Percentiles rank a stretch among this genome's conserved stretches.
phyloP scores from a whole-genome alignment of 1,139 yeast species.

The Debaryomyces sp. region DNA sequence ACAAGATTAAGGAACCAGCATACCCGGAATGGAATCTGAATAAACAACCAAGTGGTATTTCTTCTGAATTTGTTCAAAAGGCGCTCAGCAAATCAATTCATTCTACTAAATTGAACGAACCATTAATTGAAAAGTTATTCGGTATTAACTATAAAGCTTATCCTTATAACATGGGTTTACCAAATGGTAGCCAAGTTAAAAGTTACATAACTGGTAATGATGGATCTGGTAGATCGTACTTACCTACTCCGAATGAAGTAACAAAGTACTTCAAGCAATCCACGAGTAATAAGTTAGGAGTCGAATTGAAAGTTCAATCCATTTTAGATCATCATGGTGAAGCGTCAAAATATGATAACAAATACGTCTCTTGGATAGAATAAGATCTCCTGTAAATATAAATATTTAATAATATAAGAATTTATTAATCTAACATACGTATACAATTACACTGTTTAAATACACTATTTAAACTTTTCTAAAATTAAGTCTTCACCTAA shows the following conservation, averaged over 20 bases:
- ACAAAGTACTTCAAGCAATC: constrained; percentile 57
- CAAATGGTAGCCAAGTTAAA: constrained; percentile 61
- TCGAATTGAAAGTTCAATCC: constrained; percentile 56
- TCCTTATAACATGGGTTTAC: constrained; percentile 82
- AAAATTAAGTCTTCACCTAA: constrained; percentile 58
- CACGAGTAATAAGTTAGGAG: constrained; percentile 62
- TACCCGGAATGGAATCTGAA: constrained; percentile 53
- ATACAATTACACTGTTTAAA: constrained; percentile 3
- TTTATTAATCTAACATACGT: constrained; percentile 3
- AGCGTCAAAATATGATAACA: constrained; percentile 56
- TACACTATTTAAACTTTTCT: constrained; percentile 53
- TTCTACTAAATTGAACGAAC: constrained; percentile 36
- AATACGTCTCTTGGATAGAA: constrained; percentile 63
- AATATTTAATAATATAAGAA: constrained; percentile 4
- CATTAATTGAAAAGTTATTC: constrained; percentile 46
- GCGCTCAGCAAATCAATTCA: constrained; percentile 26
- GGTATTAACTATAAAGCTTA: constrained; percentile 61
- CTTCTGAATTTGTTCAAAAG: constrained; percentile 23
- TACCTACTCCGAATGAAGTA: constrained; percentile 70
- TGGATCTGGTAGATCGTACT: constrained; percentile 61
- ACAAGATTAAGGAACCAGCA: constrained; percentile 57
- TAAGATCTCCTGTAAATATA: constrained; percentile 12
- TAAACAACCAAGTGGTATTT: constrained; percentile 18
- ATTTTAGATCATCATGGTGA: constrained; percentile 65
- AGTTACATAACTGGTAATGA: constrained; percentile 67